Evolutionary conservation across 495 filamentous ascomycete species (phyloP), one percentile per base, ranked within the genome.

Genomic region (Margaritispora aquatica): DNA sequence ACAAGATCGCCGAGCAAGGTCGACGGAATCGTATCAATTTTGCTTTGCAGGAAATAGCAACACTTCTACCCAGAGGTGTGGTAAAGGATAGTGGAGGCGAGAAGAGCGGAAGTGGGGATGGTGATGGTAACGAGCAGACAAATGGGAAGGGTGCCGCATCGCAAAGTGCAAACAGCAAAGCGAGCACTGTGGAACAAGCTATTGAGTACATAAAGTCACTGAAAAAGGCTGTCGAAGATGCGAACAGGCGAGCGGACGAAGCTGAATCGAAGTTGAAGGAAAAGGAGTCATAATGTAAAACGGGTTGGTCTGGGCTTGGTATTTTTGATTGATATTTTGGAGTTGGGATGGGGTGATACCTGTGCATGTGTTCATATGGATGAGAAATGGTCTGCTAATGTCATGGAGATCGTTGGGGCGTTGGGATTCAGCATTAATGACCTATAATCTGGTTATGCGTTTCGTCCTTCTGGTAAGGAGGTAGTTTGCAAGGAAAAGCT

Each of bases 1-100:
- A 98, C 75, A 98, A 98, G 70, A 88, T 98, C 58, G 94, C 94
- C 5, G 94, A 98, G 71, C 94, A 98, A 74, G 95, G 94, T 2
- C 84, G 94, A 22, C 77, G 94, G 57, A 97, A 97, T 68, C 84
- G 94, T 50, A 97, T 98, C 71, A 98, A 98, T 71, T 89, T 83
- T 44, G 93, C 93, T 2, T 76, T 98, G 2, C 88, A 92, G 63
- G 92, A 97, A 69, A 96, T 98, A 58, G 90, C 93, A 47, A 79
- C 83, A 0, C 75, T 98, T 21, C 78, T 97, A 19, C 93, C 92
- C 46, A 65, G 56, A 62, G 68, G 63, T 64, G 75, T 70, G 60
- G 77, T 76, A 4, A 74, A 71, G 47, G 70, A 64, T 15, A 74
- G 71, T 22, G 73, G 74, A 34, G 74, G 71, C 36, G 73, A 71